Conservation (phyloP, 1,284 basidiomycete genomes). For the Pascua sp. region DNA sequence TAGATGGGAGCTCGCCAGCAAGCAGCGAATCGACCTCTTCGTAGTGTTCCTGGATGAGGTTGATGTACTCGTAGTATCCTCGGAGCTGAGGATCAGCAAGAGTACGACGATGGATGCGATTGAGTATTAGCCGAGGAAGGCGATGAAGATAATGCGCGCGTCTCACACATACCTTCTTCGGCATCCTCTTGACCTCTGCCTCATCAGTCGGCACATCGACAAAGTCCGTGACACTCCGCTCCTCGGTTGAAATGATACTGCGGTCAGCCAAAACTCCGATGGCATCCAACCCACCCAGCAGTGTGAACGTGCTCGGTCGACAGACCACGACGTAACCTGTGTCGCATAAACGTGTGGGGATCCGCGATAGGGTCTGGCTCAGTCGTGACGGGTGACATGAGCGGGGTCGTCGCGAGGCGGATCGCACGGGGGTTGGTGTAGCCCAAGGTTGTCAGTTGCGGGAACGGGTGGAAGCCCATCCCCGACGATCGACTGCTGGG, state of each 20-base stretch:
- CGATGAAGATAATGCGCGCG: neutral
- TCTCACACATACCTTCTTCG: slow-evolving; percentile 38
- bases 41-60: slow-evolving; percentile 38
- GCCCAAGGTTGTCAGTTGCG: slow-evolving; percentile 4
- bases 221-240: slow-evolving; percentile 33
- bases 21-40: slow-evolving; percentile 46
- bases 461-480: slow-evolving; percentile 9
- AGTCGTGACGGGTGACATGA: neutral
- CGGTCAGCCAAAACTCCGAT: neutral
- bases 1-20: slow-evolving; percentile 40
- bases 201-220: slow-evolving; percentile 31
- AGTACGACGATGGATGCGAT: neutral
- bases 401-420: neutral
- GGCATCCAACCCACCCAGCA: neutral
- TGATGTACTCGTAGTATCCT: slow-evolving; percentile 41
- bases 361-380: neutral
- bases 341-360: slow-evolving; percentile 7
- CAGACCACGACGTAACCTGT: slow-evolving; percentile 12
- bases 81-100: slow-evolving; percentile 28
- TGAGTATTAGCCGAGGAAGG: neutral
- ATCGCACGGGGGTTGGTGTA: slow-evolving; percentile 10
- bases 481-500: neutral
- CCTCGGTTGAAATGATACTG: slow-evolving; percentile 34
- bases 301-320: slow-evolving; percentile 12
- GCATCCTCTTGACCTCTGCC: slow-evolving; percentile 34